These are phyloP conservation scores for Chrysopogon serrulatus DNA, from an alignment of 176 grass and related monocot species.

Conservation along the genomic window DNA sequence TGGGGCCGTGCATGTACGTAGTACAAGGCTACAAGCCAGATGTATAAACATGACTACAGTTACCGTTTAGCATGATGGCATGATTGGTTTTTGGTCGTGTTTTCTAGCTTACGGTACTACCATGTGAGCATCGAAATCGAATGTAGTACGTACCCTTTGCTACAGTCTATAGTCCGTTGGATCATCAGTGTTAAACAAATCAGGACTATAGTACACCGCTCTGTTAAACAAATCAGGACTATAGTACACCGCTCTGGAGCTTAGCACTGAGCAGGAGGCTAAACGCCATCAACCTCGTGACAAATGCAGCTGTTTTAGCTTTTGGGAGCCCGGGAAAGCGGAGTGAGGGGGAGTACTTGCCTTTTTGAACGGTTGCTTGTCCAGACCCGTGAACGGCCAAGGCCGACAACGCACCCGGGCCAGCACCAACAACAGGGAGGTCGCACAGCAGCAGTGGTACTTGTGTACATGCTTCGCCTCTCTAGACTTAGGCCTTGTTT, in stretches of 20 bases:
- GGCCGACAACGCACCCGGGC: no score
- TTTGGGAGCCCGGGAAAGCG: not conserved
- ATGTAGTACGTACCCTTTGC: not conserved
- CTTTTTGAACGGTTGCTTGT: not conserved
- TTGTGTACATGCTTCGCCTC: not conserved
- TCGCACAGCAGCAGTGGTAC: not conserved
- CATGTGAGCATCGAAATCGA: no score
- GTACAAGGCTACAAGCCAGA: no score
- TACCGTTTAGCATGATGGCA: no score
- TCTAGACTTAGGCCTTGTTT: no score
- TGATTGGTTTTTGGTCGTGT: no score
- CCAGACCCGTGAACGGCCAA: not conserved
- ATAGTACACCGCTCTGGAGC: not conserved
- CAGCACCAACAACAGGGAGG: not conserved
- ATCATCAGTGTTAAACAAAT: not conserved
- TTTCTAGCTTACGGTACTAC: not conserved
- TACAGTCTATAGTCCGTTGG: no score
- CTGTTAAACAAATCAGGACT: no score
- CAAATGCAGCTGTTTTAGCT: slow-evolving; percentile 8
- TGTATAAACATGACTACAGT: no score
- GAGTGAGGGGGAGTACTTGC: no score
- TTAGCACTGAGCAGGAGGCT: not conserved
- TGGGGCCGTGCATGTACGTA: no score
- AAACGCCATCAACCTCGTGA: not conserved
- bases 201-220: no score